A percentile compares a stretch with the other conserved stretches of the same genome.
phyloP scores from a whole-genome alignment of 768 basidiomycete species.

The Calocybe cyanea region DNA sequence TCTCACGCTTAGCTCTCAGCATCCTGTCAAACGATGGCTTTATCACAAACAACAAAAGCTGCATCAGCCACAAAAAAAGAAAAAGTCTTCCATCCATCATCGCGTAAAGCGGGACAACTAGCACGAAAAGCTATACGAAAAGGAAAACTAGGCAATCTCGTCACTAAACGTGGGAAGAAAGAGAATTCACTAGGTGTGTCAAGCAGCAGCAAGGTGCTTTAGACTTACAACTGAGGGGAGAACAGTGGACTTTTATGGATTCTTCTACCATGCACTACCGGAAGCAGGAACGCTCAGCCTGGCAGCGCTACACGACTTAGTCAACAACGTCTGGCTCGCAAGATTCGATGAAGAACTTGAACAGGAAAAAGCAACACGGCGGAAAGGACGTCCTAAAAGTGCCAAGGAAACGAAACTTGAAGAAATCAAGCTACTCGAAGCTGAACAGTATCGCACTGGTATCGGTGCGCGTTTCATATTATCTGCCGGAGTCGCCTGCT shows the following conservation, averaged over 20 bases:
- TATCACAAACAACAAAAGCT: conserved; percentile 34
- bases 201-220: too few species aligned
- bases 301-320: conserved; percentile 59
- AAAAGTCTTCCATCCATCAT: conserved; percentile 79
- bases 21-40: conserved; percentile 29
- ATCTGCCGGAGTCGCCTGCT: background rate
- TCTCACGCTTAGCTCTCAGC: conserved; percentile 13
- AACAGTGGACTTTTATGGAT: conserved; percentile 66
- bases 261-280: conserved; percentile 73
- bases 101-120: conserved; percentile 78
- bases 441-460: conserved; percentile 75
- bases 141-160: conserved; percentile 55
- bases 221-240: too few species aligned
- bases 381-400: conserved; percentile 77
- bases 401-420: conserved; percentile 63
- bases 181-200: conserved; percentile 48
- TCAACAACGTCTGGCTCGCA: conserved; percentile 70
- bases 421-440: conserved; percentile 63
- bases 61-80: conserved; percentile 50
- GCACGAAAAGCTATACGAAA: conserved; percentile 65
- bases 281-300: conserved; percentile 55
- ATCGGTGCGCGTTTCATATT: conserved; percentile 51
- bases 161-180: conserved; percentile 55
- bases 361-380: conserved; percentile 52
- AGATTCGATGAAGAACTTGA: conserved; percentile 65